Evolutionary conservation across 495 filamentous ascomycete species (phyloP), one percentile per base, ranked within the genome.

Genomic region (Penicillium ochrochloron): DNA sequence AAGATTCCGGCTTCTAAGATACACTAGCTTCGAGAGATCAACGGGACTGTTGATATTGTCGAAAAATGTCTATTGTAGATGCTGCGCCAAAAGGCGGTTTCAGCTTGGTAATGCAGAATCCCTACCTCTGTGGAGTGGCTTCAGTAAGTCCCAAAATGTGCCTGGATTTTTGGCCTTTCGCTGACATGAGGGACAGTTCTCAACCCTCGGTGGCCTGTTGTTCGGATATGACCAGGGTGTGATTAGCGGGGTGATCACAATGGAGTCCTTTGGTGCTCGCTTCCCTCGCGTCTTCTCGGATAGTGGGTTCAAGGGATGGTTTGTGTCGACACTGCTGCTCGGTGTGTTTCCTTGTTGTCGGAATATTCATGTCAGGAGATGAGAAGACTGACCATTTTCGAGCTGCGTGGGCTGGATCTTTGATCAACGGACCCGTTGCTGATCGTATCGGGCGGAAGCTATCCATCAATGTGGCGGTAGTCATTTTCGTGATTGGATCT

Each of bases 401-500:
- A 66, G 90, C 90, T 50, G 92, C 92, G 41, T 94, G 91, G 92
- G 66, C 92, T 55, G 92, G 92, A 10, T 88, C 90, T 0, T 81
- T 94, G 53, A 83, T 90, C 52, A 91, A 88, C 55, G 91, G 90
- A 1, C 90, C 92, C 69, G 73, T 94, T 42, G 90, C 89, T 39
- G 91, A 95, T 75, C 82, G 84, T 15, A 70, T 91, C 39, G 91
- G 89, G 5, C 84, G 92, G 14, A 93, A 93, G 75, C 86, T 89
- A 70, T 86, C 88, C 8, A 89, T 95, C 56, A 75, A 94, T 33
- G 75, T 94, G 46, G 89, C 90, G 10, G 85, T 87, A 9, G 71
- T 77, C n/a, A 82, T 94, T 53, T 94, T 96, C 74, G 84, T 90
- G 21, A 66, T 94, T 52, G 92, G 92, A 23, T 90, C 92, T n/a